Percentiles rank a stretch among this genome's conserved stretches.
These are phyloP conservation scores for Pseudocercospora fijiensis DNA, from an alignment of 2,329 filamentous ascomycete species.

Conservation along the genomic window DNA sequence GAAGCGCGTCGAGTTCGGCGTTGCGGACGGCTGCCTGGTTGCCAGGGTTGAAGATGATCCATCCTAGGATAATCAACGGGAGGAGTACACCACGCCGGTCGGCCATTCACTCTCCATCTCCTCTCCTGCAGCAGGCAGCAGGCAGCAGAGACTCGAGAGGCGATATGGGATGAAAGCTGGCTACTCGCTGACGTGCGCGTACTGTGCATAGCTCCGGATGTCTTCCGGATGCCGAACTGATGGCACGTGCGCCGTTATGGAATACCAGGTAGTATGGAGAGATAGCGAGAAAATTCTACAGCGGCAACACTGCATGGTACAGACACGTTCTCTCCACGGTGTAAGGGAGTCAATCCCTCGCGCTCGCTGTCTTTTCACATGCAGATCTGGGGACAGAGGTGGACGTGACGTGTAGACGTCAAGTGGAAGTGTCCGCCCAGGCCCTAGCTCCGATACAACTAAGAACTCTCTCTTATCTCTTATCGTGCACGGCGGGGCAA, in stretches of 20 bases:
- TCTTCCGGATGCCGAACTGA: not conserved
- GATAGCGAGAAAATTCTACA: too few species aligned
- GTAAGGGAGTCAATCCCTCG: too few species aligned
- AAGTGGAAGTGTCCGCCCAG: not conserved
- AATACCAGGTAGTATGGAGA: too few species aligned
- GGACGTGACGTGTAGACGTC: not conserved
- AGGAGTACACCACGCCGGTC: conserved; percentile 48
- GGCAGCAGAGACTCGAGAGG: not conserved
- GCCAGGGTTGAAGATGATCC: conserved; percentile 52
- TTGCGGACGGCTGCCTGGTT: conserved; percentile 40
- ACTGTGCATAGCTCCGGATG: not conserved
- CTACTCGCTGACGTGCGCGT: too few species aligned
- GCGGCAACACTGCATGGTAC: too few species aligned
- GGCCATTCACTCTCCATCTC: conserved; percentile 36
- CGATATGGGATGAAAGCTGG: conserved; percentile 5
- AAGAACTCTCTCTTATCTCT: not conserved
- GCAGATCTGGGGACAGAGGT: not conserved
- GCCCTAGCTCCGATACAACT: not conserved
- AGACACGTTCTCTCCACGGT: too few species aligned
- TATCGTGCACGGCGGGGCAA: not conserved
- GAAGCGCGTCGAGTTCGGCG: conserved; percentile 41
- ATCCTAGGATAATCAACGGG: conserved; percentile 53
- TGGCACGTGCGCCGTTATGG: not conserved
- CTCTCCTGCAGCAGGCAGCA: not conserved
- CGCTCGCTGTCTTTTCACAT: not conserved